phyloP scores from a whole-genome alignment of 306 rosid species.

The Phaseolus lunatus region DNA sequence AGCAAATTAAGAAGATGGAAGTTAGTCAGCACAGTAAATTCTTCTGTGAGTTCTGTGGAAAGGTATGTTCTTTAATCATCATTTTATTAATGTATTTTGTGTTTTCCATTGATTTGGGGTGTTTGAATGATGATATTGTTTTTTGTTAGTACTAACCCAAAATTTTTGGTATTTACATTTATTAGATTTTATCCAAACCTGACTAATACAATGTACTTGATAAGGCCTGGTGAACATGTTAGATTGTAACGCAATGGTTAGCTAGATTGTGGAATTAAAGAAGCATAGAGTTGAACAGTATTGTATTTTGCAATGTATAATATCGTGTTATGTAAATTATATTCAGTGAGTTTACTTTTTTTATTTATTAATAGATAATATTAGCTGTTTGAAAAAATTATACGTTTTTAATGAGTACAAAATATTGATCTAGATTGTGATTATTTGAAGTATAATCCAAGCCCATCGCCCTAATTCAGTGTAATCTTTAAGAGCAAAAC shows the following conservation, averaged over 20 bases:
- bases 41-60: constrained; percentile 85
- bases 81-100: no score
- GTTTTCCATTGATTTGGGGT: background rate
- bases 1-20: constrained; percentile 92
- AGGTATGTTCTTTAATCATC: constrained; percentile 49
- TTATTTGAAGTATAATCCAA: background rate
- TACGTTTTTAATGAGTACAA: no score
- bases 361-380: no score
- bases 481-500: background rate
- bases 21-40: constrained; percentile 84
- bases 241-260: background rate
- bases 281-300: background rate
- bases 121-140: background rate
- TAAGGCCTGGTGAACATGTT: no score
- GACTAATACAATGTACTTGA: background rate
- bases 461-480: background rate
- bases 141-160: background rate
- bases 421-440: background rate
- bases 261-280: background rate
- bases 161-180: background rate
- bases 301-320: background rate
- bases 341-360: no score
- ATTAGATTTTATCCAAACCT: background rate
- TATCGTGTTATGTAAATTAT: no score
- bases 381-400: no score